phyloP scores from a whole-genome alignment of 179 eudicot species.

The Beta macrorhiza region DNA sequence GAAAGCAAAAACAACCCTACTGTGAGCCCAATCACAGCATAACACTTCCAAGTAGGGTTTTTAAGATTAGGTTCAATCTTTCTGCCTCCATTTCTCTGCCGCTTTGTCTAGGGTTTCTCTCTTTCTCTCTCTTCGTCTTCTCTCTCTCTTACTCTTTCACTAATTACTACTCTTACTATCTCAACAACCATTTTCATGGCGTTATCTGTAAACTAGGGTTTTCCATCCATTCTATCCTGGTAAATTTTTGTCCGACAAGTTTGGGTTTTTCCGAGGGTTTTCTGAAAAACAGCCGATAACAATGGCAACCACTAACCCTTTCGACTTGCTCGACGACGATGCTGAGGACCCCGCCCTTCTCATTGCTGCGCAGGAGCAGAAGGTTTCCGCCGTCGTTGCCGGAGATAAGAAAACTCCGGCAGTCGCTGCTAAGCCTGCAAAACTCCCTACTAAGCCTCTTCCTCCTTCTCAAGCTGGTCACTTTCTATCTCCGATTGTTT shows the following conservation, averaged over 20 bases:
- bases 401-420: conserved; percentile 14
- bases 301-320: conserved; percentile 27
- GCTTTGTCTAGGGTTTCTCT: not conserved
- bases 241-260: not conserved
- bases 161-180: not conserved
- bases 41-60: conserved; percentile 12
- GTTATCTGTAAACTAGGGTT: conserved; percentile 10
- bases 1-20: not conserved
- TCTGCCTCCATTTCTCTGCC: conserved; percentile 3
- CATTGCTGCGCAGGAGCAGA: conserved; percentile 15
- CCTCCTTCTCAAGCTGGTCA: conserved; percentile 27
- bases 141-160: not conserved
- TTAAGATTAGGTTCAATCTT: conserved; percentile 9
- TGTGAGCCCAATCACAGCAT: conserved; percentile 2
- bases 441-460: conserved; percentile 15
- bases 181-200: not conserved
- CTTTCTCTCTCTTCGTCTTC: not conserved
- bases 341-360: conserved; percentile 24
- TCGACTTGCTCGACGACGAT: conserved; percentile 27
- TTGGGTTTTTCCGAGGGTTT: not conserved
- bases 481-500: not conserved
- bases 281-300: not conserved
- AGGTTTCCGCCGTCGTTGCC: conserved; percentile 9
- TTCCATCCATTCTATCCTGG: not conserved
- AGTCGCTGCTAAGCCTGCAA: conserved; percentile 16